These are phyloP conservation scores for Fusarium pseudograminearum DNA, from an alignment of 2,329 filamentous ascomycete species.

Conservation along the genomic window DNA sequence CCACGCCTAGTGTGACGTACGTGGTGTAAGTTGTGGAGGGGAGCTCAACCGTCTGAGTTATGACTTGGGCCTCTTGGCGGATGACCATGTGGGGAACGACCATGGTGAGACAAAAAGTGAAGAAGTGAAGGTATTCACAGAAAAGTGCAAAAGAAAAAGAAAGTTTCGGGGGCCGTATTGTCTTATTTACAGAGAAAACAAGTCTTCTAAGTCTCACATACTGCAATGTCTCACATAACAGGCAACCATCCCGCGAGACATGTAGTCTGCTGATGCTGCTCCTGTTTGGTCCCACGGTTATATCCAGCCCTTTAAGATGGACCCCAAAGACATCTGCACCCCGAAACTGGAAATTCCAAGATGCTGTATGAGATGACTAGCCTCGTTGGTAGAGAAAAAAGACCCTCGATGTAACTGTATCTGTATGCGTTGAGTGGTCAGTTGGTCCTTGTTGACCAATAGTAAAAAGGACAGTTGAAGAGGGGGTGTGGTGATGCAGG, in stretches of 20 bases:
- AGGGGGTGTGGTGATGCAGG: constrained; percentile 41
- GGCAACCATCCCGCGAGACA: constrained; percentile 37
- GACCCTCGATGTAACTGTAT: constrained; percentile 31
- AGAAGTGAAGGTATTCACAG: constrained; percentile 38
- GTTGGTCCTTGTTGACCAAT: constrained; percentile 36
- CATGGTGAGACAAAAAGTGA: constrained; percentile 8
- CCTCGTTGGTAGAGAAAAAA: not conserved
- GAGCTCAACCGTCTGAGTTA: constrained; percentile 55
- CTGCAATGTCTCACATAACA: constrained; percentile 24
- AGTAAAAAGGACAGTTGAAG: not conserved
- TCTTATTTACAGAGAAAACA: constrained; percentile 38
- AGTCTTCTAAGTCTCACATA: not conserved
- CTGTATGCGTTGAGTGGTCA: constrained; percentile 30
- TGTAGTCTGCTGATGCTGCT: constrained; percentile 40
- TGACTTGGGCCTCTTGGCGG: constrained; percentile 48
- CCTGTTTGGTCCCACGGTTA: constrained; percentile 10
- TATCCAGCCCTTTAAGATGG: constrained; percentile 7
- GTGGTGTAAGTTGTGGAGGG: constrained; percentile 54
- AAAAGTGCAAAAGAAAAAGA: constrained; percentile 32
- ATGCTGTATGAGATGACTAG: constrained; percentile 7
- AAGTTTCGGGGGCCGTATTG: constrained; percentile 17
- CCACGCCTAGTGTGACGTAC: constrained; percentile 49
- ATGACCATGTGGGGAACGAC: constrained; percentile 28
- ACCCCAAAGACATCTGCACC: constrained; percentile 27
- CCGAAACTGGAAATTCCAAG: constrained; percentile 22